Evolutionary conservation across 108 stramenopile genomes (phyloP), one percentile per base, ranked within the genome.

Genomic region (Skeletonema tropicum): DNA sequence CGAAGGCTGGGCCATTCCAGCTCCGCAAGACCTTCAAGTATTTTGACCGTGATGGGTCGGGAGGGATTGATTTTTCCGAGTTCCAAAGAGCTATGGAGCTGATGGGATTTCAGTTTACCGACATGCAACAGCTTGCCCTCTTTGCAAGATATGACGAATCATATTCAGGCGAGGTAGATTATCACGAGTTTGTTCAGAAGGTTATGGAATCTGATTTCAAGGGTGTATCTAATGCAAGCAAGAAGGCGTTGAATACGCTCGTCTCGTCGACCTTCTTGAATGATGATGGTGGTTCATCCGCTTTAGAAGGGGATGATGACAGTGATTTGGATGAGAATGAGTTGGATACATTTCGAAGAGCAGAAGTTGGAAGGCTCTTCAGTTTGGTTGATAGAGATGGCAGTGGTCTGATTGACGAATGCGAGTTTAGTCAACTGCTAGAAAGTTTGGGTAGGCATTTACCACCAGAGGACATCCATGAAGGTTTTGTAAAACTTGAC

Each of bases 61-160:
- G 82, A 23, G 85, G 88, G 29, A 88, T 88, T 32, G 83, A 86
- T 25, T 86, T 88, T 68, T 72, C 74, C 33, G 88, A 86, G 70
- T 88, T 88, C 69, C 85, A 86, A 71, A 63, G 77, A n/a, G 88
- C 88, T 45, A 84, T 88, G 85, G 88, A 88, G 59, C 79, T 88
- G 61, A 84, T 88, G 85, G 88, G 88, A 23, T 88, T 88, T 78
- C 85, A 86, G 74, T 88, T 86, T 41, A 86, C 83, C 29, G 88
- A 88, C 33, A 61, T 88, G 42, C 88, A 88, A 59, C 85, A 86
- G 76, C 72, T 88, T 62, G 83, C 83, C 23, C 76, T 88, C 38
- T 88, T 88, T 79, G 85, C 84, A 60, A 75, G 88, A 61, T 88
- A 88, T 52, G 88, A 88, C 59, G 72, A 74, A 49, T 74, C 75